Conservation (phyloP, 768 basidiomycete species). For the Rhodotorula diobovata region DNA sequence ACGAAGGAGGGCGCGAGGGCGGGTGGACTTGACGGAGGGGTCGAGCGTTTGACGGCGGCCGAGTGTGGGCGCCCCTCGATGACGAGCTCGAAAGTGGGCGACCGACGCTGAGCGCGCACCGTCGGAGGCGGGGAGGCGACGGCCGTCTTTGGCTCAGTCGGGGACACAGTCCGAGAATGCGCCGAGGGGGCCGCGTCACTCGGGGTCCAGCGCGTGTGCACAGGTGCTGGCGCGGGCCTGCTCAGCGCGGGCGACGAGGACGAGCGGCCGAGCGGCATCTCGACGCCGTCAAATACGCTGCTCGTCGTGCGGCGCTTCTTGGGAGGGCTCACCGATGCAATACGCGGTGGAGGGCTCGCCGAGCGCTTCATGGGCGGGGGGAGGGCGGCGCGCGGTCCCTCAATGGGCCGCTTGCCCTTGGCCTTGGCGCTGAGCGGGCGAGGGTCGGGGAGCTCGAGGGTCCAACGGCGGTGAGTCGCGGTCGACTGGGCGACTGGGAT, state of each 20-base stretch:
- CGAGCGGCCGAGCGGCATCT: background rate
- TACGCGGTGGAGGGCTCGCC: background rate
- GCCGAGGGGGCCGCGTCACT: background rate
- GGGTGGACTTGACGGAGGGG: background rate
- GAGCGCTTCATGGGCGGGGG: background rate
- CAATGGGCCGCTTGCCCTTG: background rate
- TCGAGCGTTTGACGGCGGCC: background rate
- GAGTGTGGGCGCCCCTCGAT: background rate
- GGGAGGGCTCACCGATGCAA: background rate
- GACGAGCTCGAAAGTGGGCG: background rate
- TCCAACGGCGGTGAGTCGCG: background rate
- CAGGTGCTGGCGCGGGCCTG: background rate
- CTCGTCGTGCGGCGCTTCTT: background rate
- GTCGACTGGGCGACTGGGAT: background rate
- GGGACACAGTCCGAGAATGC: background rate
- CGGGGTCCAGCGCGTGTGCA: background rate
- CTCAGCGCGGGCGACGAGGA: no score
- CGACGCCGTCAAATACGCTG: background rate
- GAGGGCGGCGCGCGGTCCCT: background rate
- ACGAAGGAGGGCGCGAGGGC: no score
- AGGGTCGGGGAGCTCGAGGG: background rate
- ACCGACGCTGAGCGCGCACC: background rate
- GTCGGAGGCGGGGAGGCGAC: background rate
- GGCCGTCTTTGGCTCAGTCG: background rate
- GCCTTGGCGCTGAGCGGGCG: background rate